Percentiles rank a stretch among this genome's conserved stretches.
phyloP scores from a whole-genome alignment of 345 rosid genomes.

The Murraya paniculata region DNA sequence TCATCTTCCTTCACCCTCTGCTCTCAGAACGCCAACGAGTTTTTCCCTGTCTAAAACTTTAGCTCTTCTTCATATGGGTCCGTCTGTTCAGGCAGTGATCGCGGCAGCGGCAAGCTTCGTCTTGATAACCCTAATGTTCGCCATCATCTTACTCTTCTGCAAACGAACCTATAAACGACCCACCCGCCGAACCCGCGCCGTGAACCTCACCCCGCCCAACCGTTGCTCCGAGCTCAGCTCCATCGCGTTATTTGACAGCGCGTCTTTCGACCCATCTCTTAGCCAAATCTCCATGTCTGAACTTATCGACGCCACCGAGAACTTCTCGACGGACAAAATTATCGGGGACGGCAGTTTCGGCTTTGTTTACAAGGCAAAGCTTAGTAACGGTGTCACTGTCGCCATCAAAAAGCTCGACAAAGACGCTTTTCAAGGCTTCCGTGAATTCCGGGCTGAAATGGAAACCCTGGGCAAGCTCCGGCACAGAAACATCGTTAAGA shows the following conservation, averaged over 20 bases:
- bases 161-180: slow-evolving; percentile 10
- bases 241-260: slow-evolving; percentile 34
- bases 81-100: not conserved
- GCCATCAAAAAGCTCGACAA: slow-evolving; percentile 80
- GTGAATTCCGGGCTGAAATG: slow-evolving; percentile 88
- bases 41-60: not conserved
- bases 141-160: slow-evolving; percentile 27
- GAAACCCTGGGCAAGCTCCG: slow-evolving; percentile 65
- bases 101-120: slow-evolving; percentile 32
- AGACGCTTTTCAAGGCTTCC: slow-evolving; percentile 83
- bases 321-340: slow-evolving; percentile 65
- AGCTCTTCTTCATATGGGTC: slow-evolving; percentile 10
- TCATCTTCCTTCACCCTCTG: not conserved
- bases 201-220: slow-evolving; percentile 16
- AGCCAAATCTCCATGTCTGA: slow-evolving; percentile 62
- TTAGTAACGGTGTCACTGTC: slow-evolving; percentile 54
- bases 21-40: not conserved
- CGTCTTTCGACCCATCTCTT: slow-evolving; percentile 58
- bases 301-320: slow-evolving; percentile 53
- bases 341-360: slow-evolving; percentile 97
- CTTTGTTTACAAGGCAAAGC: slow-evolving; percentile 62
- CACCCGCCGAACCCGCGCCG: slow-evolving; percentile 10
- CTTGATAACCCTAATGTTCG: slow-evolving; percentile 24
- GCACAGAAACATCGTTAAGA: slow-evolving; percentile 66
- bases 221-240: slow-evolving; percentile 17